Base-by-base conservation (phyloP, 345 rosid genomes). In the Syzygium oleosum region DNA sequence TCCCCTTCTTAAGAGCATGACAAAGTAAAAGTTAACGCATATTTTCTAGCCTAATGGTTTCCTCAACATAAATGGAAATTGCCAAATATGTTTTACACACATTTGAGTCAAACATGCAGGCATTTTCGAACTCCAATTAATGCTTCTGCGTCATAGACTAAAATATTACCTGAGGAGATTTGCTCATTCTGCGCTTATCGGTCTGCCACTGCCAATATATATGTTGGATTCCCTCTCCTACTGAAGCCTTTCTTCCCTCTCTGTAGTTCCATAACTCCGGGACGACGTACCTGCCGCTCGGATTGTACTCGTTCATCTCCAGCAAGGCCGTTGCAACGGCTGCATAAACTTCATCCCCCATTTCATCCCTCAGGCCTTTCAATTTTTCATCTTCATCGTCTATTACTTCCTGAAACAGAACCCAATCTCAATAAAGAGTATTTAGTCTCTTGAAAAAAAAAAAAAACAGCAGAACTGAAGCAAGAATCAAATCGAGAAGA, bases 201-300 rank as follows among this genome's bases (percentile, higher is more conserved):
- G 79, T 68, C 79, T 8, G 23, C 43, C 79, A 16, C 43, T 68
- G 79, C 46, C 79, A 68, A 17, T 68, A 8, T 31, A 68, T 68
- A 0, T 52, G 49, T 52, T 19, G 38, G 21, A 87, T 93, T 43
- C 94, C 96, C 87, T 95, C 98, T 49, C 85, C 87, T 68, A 94
- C 85, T 49, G 92, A 85, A 2, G 98, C 96, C 87, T 86, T 94
- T 86, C 92, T 92, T 17, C 91, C 90, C 73, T 91, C 90, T 49
- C 17, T 84, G 68, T 87, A 91, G 87, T 94, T 91, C 97, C 98
- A 94, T 27, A 95, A 89, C 89, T 94, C 97, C n/a, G 92, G 92
- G 56, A 88, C 88, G 51, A 89, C 77, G 86, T 94, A 94, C 85
- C 95, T 91, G 51, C 93, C 95, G 52, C 95, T 95, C 7, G 93